phyloP scores from a whole-genome alignment of 192 early-diverging fungal genomes.

The Chytriomyces sp. region DNA sequence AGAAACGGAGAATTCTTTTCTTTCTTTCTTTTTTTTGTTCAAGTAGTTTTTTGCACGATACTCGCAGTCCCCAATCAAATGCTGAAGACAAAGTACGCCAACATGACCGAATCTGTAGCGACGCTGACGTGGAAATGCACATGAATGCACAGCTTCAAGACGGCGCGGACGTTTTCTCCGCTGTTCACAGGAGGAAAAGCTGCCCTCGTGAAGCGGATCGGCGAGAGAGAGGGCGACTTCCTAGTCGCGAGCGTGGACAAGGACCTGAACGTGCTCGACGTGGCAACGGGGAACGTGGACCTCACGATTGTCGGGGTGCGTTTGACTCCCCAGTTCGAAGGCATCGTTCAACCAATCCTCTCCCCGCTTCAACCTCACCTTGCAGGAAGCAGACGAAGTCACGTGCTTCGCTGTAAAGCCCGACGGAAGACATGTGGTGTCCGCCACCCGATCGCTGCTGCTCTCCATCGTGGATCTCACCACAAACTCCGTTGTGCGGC shows the following conservation, averaged over 20 bases:
- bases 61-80: not conserved
- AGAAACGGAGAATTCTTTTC: not conserved
- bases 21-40: not conserved
- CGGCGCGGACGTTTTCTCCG: conserved; percentile 4
- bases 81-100: not conserved
- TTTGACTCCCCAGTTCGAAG: not conserved
- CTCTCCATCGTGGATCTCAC: conserved; percentile 78
- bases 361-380: not conserved
- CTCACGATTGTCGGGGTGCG: conserved; percentile 2
- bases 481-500: conserved; percentile 60
- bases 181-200: conserved; percentile 20
- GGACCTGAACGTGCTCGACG: conserved; percentile 2
- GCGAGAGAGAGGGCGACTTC: not conserved
- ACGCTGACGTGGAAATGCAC: not conserved
- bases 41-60: too few species aligned
- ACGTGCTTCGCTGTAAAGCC: conserved; percentile 86
- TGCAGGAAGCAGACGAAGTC: conserved; percentile 80
- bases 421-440: conserved; percentile 74
- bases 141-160: conserved; percentile 4
- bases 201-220: not conserved
- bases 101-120: too few species aligned
- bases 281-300: conserved; percentile 19
- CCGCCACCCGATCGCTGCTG: conserved; percentile 78
- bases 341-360: not conserved
- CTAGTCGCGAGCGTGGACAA: conserved; percentile 8